phyloP scores from a whole-genome alignment of 768 basidiomycete species.

The Panaeolus papilionaceus region DNA sequence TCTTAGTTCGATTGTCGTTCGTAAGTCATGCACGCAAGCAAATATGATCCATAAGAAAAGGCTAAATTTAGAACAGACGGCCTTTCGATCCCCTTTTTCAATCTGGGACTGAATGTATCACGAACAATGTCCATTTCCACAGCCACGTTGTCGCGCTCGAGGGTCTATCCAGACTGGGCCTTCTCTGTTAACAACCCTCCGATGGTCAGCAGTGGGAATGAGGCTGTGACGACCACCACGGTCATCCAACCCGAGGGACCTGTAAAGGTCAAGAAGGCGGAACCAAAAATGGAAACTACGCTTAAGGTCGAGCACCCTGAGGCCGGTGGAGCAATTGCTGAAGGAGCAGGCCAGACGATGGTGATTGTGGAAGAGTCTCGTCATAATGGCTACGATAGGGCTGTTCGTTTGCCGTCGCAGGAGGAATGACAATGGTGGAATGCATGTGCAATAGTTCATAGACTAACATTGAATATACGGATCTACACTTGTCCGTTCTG shows the following conservation, averaged over 20 bases:
- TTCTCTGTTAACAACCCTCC: constrained; percentile 26
- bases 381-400: neutral
- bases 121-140: constrained; percentile 52
- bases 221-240: neutral
- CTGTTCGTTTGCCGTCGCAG: neutral
- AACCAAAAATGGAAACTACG: neutral
- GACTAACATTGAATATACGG: neutral
- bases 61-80: constrained; percentile 50
- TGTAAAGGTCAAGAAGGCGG: neutral
- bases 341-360: neutral
- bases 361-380: constrained; percentile 1
- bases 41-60: neutral
- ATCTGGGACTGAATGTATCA: constrained; percentile 53
- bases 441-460: neutral
- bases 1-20: constrained; percentile 82
- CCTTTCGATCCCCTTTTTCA: constrained; percentile 74
- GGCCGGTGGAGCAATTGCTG: neutral
- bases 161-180: constrained; percentile 53
- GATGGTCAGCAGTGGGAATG: neutral
- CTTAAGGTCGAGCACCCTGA: neutral
- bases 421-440: constrained; percentile 4
- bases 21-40: constrained; percentile 45
- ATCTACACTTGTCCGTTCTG: constrained; percentile 14
- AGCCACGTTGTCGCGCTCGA: constrained; percentile 46
- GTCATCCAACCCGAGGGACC: neutral